A percentile compares a stretch with the other conserved stretches of the same genome.
These are phyloP conservation scores for Microthlaspi erraticum DNA, from an alignment of 345 rosid genomes.

Conservation along the genomic window DNA sequence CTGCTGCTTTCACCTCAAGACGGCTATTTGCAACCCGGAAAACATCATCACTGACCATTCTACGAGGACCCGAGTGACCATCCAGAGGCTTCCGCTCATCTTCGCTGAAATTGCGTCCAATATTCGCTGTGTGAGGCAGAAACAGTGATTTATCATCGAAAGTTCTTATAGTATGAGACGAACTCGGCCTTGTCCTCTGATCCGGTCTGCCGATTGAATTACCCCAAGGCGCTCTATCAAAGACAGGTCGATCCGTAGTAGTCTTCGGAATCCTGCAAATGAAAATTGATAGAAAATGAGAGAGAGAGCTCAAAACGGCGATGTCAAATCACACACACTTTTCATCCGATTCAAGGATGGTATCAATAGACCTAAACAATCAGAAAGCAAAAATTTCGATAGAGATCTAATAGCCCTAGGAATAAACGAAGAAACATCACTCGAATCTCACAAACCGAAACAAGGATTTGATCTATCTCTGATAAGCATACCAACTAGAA, in stretches of 20 bases:
- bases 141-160: slow-evolving; percentile 81
- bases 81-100: slow-evolving; percentile 86
- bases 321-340: slow-evolving; percentile 15
- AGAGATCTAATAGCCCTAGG: slow-evolving; percentile 32
- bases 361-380: slow-evolving; percentile 34
- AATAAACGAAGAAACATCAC: slow-evolving; percentile 18
- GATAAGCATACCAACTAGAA: slow-evolving; percentile 13
- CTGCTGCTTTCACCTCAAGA: slow-evolving; percentile 53
- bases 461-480: slow-evolving; percentile 42
- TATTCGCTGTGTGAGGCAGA: slow-evolving; percentile 52
- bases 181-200: slow-evolving; percentile 63
- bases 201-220: slow-evolving; percentile 58
- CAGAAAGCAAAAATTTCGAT: not conserved
- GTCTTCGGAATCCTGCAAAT: slow-evolving; percentile 53
- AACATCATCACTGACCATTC: slow-evolving; percentile 65
- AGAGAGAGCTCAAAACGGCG: slow-evolving; percentile 8
- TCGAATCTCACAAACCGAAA: slow-evolving; percentile 14
- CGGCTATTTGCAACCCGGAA: slow-evolving; percentile 44
- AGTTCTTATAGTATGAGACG: slow-evolving; percentile 63
- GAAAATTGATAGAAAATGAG: slow-evolving; percentile 16
- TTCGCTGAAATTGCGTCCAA: slow-evolving; percentile 82
- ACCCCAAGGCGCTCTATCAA: slow-evolving; percentile 71
- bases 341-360: not conserved
- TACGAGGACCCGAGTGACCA: slow-evolving; percentile 65
- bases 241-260: slow-evolving; percentile 60